Evolutionary conservation across 2,329 filamentous ascomycete genomes (phyloP).

Genomic region (Phoma herbarum): DNA sequence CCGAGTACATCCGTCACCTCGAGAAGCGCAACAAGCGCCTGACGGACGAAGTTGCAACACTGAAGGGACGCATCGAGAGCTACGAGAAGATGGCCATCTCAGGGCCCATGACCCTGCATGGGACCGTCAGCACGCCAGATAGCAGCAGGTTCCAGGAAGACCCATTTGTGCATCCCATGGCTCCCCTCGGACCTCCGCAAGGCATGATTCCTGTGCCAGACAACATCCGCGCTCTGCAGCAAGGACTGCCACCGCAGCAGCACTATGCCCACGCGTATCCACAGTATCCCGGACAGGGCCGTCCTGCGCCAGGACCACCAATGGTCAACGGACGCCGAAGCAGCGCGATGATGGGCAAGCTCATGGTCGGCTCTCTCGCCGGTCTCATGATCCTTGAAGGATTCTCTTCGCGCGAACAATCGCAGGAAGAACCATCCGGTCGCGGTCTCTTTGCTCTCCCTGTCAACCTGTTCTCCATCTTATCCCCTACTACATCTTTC

Average conservation of each 20-base stretch:
- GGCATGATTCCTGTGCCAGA: constrained; percentile 56
- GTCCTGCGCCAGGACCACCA: constrained; percentile 38
- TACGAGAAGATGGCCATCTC: constrained; percentile 76
- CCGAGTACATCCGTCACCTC: constrained; percentile 92
- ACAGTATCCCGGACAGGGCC: constrained; percentile 37
- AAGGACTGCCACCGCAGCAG: constrained; percentile 47
- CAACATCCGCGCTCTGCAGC: constrained; percentile 52
- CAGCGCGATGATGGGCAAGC: constrained; percentile 70
- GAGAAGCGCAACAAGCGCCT: constrained; percentile 89
- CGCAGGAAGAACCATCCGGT: constrained; percentile 55
- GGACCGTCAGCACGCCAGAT: constrained; percentile 46
- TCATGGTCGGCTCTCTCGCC: constrained; percentile 92
- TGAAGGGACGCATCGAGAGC: constrained; percentile 75
- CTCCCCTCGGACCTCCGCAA: constrained; percentile 46
- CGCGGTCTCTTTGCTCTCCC: constrained; percentile 56
- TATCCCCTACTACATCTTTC: constrained; percentile 46
- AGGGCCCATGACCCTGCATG: constrained; percentile 51
- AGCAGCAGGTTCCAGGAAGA: constrained; percentile 50
- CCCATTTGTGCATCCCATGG: constrained; percentile 44
- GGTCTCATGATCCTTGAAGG: constrained; percentile 93
- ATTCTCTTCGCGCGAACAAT: constrained; percentile 69
- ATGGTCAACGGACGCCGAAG: constrained; percentile 55
- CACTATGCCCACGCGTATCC: constrained; percentile 52
- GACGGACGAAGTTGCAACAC: constrained; percentile 78
- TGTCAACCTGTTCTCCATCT: constrained; percentile 41